Evolutionary conservation across 2,329 filamentous ascomycete genomes (phyloP), one percentile per base, ranked within the genome.

Genomic region (Paraphaeosphaeria sporulosa): DNA sequence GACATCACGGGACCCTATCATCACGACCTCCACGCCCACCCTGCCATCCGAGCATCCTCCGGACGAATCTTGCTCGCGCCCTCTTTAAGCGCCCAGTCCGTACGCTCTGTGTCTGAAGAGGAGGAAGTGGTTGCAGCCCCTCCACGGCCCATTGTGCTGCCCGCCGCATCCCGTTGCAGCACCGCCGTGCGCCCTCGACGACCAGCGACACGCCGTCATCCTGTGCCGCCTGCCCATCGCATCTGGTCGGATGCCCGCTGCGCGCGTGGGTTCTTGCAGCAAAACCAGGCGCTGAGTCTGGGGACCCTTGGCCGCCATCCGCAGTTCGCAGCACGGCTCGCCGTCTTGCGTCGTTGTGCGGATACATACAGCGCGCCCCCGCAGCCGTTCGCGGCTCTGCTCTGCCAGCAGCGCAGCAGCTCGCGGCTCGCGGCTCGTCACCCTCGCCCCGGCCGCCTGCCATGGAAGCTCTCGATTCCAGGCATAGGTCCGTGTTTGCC

Each of bases 381-480:
- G 53, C 61, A 49, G 58, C 60, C 50, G 50, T 56, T 47, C 50
- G 51, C 19, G 17, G 47, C 53, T 23, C 47, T 55, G 47, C 48
- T 46, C 46, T 34, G 25, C 51, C 40, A 34, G 19, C 36, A 32
- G 51, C 19, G 23, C 38, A 23, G 27, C 17, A 55, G 42, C n/a
- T n/a, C n/a, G n/a, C n/a, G n/a, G n/a, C n/a, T 15, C 36, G 32
- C 56, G 38, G n/a, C 25, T 34, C 47, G 34, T 15, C 59, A 46
- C 42, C 32, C n/a, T 17, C 43, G 30, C 30, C 55, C 25, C 46
- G 17, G 21, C 48, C 23, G 42, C 60, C 66, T 60, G 56, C 48
- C 55, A 83, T 82, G 81, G 81, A 82, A 66, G 69, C 76, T 32
- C 62, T 80, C 64, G 79, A 82, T 50, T 67, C 70, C 59, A 79